Conservation (phyloP, 176 grass and related monocot genomes). For the Hsuehochloa calcarea region DNA sequence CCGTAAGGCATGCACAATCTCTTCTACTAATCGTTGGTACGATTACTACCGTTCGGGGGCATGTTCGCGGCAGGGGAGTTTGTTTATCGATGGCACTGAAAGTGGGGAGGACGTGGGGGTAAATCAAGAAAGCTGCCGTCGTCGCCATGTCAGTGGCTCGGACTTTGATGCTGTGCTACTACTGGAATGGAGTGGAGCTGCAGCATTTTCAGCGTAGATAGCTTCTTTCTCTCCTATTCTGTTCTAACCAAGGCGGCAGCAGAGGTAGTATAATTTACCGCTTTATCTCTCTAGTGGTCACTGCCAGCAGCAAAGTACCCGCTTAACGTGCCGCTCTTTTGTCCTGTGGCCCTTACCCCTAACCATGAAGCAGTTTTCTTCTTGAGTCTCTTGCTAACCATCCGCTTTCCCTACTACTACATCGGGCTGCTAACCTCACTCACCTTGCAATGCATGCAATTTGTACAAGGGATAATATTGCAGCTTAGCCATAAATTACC, state of each 20-base stretch:
- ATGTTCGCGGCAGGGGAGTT: slow-evolving; percentile 12
- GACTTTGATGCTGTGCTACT: slow-evolving; percentile 38
- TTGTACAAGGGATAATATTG: background rate
- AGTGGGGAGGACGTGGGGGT: slow-evolving; percentile 23
- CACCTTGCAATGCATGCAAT: background rate
- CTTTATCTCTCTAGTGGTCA: slow-evolving; percentile 8
- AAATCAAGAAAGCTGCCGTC: slow-evolving; percentile 58
- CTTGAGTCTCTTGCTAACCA: slow-evolving; percentile 31
- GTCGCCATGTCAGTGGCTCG: slow-evolving; percentile 23
- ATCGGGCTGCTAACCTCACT: background rate
- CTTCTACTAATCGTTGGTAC: background rate
- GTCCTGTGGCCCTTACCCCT: slow-evolving; percentile 65
- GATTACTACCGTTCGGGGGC: background rate
- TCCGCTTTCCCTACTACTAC: slow-evolving; percentile 45
- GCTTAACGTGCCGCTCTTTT: slow-evolving; percentile 49
- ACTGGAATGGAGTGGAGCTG: background rate
- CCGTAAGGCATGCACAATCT: background rate
- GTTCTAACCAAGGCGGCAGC: slow-evolving; percentile 12
- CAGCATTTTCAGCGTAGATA: slow-evolving; percentile 7
- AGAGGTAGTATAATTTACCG: slow-evolving; percentile 20
- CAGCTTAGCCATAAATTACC: background rate
- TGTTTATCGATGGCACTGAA: slow-evolving; percentile 41
- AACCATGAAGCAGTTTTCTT: slow-evolving; percentile 54
- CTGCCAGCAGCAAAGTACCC: background rate
- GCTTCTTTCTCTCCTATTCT: slow-evolving; percentile 25